A percentile compares a stretch with the other conserved stretches of the same genome.
These are phyloP conservation scores for Ophiocytium majus DNA, from an alignment of 352 stramenopile species.

Conservation along the genomic window DNA sequence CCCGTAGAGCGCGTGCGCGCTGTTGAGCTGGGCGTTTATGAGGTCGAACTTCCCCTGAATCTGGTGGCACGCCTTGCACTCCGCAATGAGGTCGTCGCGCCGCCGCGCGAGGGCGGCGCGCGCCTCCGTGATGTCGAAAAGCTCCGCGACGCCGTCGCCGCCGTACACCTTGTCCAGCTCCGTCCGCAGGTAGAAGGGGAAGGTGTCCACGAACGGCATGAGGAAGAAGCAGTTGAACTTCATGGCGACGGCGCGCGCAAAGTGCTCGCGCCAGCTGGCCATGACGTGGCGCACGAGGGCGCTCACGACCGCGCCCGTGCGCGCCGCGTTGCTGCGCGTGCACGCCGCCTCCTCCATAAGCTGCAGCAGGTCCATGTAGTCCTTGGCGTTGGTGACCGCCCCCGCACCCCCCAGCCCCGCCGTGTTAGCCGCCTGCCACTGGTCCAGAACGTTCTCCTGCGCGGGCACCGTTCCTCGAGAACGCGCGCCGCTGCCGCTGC, in stretches of 20 bases:
- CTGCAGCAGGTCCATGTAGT: constrained; percentile 70
- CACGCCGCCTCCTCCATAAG: constrained; percentile 70
- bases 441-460: constrained; percentile 40
- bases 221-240: constrained; percentile 81
- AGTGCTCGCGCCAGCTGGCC: constrained; percentile 64
- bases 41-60: constrained; percentile 59
- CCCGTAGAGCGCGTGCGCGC: constrained; percentile 47
- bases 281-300: constrained; percentile 73
- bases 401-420: constrained; percentile 42
- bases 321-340: constrained; percentile 62
- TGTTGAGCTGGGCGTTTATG: constrained; percentile 57
- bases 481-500: neutral
- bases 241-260: constrained; percentile 66
- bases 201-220: constrained; percentile 72
- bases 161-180: constrained; percentile 65
- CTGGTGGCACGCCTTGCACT: constrained; percentile 68
- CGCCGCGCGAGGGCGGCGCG: constrained; percentile 60
- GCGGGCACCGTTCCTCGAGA: neutral
- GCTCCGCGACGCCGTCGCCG: constrained; percentile 62
- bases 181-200: constrained; percentile 66
- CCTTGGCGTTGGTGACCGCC: constrained; percentile 34
- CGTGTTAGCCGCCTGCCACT: constrained; percentile 56
- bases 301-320: constrained; percentile 67
- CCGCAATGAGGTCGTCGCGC: constrained; percentile 64
- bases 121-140: constrained; percentile 68